Base-by-base conservation (phyloP, 2,329 filamentous ascomycete genomes). In the Dactylellina leptospora region DNA sequence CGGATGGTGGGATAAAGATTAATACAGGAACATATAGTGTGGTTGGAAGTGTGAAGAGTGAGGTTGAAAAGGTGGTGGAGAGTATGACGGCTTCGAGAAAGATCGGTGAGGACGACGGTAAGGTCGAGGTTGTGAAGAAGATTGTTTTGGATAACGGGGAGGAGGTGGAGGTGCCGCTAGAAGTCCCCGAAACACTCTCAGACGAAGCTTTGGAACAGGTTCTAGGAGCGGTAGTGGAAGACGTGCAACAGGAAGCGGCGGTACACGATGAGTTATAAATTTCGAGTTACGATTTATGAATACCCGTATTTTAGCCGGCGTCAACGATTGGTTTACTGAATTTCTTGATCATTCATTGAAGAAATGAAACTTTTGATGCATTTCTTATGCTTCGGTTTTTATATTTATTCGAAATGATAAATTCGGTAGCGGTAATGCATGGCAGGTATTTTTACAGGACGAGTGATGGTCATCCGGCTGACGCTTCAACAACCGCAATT, bases 1-100 rank as follows among this genome's bases (percentile, higher is more conserved):
- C 1, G 28, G 22, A 9, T 23, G 3, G 30, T 28, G 30, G 80
- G 81, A 22, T 80, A 82, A 22, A 80, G 80, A 23, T 76, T 84
- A 77, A 85, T 81, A 77, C 89, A 80, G 78, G 83, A 83, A 79
- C 79, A 86, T 81, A 74, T 81, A 76, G 79, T 82, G 62, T 79
- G 75, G 76, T 18, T 79, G 77, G 76, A 13, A 77, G 27, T 23
- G 79, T 18, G 77, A 82, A 82, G 10, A 81, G 81, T 5, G 77
- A 86, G 75, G 77, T 84, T 5, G 84, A 86, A 33, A 79, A 85
- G 73, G 81, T 91, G 18, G 84, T 83, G 33, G 83, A 82, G 76
- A 83, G 86, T 45, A 82, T 87, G 48, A 82, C 84, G 53, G 78
- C 79, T 56, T 77, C 75, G 40, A 73, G 36, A 51, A 50, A 30